Percentiles rank a stretch among this genome's conserved stretches.
Evolutionary conservation across 2,329 filamentous ascomycete genomes (phyloP).

Genomic region (Neonectria faginata): DNA sequence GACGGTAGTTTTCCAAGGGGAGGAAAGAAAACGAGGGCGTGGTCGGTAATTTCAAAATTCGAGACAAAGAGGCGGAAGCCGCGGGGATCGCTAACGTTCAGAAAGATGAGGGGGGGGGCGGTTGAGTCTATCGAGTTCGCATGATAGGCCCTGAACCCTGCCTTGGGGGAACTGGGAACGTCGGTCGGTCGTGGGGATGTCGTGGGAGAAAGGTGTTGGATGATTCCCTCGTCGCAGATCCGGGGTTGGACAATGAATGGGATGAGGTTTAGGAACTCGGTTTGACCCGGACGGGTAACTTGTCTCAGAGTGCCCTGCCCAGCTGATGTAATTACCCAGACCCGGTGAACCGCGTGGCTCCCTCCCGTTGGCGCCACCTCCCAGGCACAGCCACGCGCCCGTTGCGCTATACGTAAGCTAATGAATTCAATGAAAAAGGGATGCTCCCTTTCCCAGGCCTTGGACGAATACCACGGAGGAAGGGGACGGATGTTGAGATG

Average conservation of each 20-base stretch:
- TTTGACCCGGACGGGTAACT: constrained; percentile 11
- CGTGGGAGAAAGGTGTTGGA: background rate
- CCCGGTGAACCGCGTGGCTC: constrained; percentile 30
- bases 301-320: constrained; percentile 35
- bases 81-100: constrained; percentile 17
- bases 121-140: constrained; percentile 19
- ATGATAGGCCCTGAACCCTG: constrained; percentile 15
- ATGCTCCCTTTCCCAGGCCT: background rate
- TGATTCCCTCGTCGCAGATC: constrained; percentile 3
- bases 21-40: background rate
- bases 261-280: constrained; percentile 7
- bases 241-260: constrained; percentile 15
- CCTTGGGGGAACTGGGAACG: constrained; percentile 1
- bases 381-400: constrained; percentile 41
- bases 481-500: background rate
- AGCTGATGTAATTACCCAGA: constrained; percentile 41
- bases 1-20: background rate
- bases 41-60: background rate
- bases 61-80: constrained; percentile 24
- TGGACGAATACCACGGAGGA: background rate
- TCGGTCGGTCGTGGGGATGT: background rate
- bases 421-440: background rate
- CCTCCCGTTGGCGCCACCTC: constrained; percentile 25
- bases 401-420: constrained; percentile 12
- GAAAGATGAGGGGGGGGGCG: background rate